Base-by-base conservation (phyloP, 179 eudicot species). In the Camellia oleifera region DNA sequence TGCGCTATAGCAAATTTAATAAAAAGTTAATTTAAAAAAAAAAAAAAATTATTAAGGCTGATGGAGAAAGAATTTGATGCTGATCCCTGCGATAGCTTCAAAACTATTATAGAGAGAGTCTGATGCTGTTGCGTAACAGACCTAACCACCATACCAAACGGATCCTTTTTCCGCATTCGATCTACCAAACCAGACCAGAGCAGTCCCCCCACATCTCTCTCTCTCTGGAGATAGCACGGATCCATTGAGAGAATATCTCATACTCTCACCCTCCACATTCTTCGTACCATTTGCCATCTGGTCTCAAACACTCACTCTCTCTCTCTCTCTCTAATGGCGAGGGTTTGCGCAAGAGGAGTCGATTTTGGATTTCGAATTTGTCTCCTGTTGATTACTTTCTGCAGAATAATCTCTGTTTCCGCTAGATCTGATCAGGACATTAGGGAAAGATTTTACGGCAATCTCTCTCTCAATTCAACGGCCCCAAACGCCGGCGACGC, bases 351-450 rank as follows among this genome's bases (percentile, higher is more conserved):
- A 44, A 84, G 78, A 50, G 72, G 63, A n/a, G 84, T 76, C 60
- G 71, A 80, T 45, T 80, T 23, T 69, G 57, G 65, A 54, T 32
- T 85, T 63, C 75, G 86, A 80, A 23, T 84, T 15, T 85, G 69
- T 40, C 50, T 86, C 4, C 10, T 80, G 7, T 5, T 86, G 54
- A 11, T 87, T 69, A 66, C 69, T 62, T 79, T 82, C 8, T 79
- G 80, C 61, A 74, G 85, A 42, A 82, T 57, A 1, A 69, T 83
- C 26, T 80, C 87, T 12, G 60, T 71, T 48, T 78, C 84, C 18
- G 93, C 91, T 61, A 89, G 96, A 90, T 92, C 98, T 82, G 94
- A 94, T 76, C 82, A 92, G 75, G 97, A 96, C 18, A 88, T 87
- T 15, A 83, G 98, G 65, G 93, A 94, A 62, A 81, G 93, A 65